Evolutionary conservation across 148 eudicot species (phyloP).

Genomic region (Talinum fruticosum): DNA sequence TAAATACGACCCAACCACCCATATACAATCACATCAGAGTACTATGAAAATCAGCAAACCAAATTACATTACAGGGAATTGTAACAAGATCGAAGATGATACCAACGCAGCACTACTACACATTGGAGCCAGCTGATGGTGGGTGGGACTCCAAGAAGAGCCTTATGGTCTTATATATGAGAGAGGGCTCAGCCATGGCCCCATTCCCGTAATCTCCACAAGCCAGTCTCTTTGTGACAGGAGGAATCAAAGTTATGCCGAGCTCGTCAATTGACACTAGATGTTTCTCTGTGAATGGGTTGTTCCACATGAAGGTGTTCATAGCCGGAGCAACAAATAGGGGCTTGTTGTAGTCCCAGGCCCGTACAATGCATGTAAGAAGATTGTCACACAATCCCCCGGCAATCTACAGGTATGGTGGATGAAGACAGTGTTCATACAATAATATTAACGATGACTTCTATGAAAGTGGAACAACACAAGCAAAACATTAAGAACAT

Average conservation of each 20-base stretch:
- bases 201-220: constrained; percentile 96
- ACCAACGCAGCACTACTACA: background rate
- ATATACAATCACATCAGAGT: constrained; percentile 21
- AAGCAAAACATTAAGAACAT: background rate
- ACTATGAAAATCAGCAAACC: background rate
- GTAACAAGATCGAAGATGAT: background rate
- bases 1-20: background rate
- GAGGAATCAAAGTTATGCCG: constrained; percentile 78
- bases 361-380: constrained; percentile 81
- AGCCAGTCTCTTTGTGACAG: constrained; percentile 82
- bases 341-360: constrained; percentile 93
- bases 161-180: constrained; percentile 74
- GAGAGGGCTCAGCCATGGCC: constrained; percentile 95
- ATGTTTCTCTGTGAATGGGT: constrained; percentile 89
- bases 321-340: constrained; percentile 90
- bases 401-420: constrained; percentile 54
- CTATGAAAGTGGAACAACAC: background rate
- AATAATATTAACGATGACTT: background rate
- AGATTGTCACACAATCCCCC: constrained; percentile 93
- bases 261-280: constrained; percentile 72
- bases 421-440: background rate
- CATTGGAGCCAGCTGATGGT: constrained; percentile 11
- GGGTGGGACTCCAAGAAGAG: constrained; percentile 59
- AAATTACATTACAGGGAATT: background rate
- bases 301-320: constrained; percentile 96